These are phyloP conservation scores for Brassica nigra DNA, from an alignment of 345 rosid species.

Conservation along the genomic window DNA sequence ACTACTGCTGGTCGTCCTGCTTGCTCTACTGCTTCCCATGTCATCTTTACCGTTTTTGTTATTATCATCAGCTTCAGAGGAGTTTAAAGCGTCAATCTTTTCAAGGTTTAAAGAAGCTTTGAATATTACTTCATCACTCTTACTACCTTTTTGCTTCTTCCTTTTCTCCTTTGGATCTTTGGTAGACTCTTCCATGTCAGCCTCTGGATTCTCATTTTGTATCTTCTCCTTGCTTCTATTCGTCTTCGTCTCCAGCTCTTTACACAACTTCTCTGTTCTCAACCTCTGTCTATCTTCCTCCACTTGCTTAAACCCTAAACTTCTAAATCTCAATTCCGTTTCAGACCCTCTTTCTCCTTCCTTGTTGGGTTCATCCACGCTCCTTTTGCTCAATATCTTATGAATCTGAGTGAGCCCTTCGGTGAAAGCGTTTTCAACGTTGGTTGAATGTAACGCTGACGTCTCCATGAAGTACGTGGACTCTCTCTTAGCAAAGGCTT, in stretches of 20 bases:
- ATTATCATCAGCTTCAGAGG: no score
- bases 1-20: no score
- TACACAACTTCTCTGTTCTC: conserved; percentile 24
- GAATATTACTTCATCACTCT: conserved; percentile 34
- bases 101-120: conserved; percentile 44
- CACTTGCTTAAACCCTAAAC: conserved; percentile 39
- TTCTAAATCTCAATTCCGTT: conserved; percentile 31
- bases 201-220: no score
- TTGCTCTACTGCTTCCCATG: no score
- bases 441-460: conserved; percentile 55
- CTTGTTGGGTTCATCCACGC: conserved; percentile 50
- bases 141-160: no score
- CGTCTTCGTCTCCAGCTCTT: conserved; percentile 22
- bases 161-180: no score
- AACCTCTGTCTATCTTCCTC: conserved; percentile 40
- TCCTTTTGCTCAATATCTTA: conserved; percentile 55
- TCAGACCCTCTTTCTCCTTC: conserved; percentile 42
- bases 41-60: conserved; percentile 25
- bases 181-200: no score
- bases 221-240: conserved; percentile 4
- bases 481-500: conserved; percentile 57
- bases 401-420: conserved; percentile 62
- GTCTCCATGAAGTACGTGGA: conserved; percentile 60
- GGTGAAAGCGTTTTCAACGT: conserved; percentile 58
- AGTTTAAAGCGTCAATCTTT: no score